These are phyloP conservation scores for Tephrocybe sp. DNA, from an alignment of 768 basidiomycete genomes.

Conservation along the genomic window DNA sequence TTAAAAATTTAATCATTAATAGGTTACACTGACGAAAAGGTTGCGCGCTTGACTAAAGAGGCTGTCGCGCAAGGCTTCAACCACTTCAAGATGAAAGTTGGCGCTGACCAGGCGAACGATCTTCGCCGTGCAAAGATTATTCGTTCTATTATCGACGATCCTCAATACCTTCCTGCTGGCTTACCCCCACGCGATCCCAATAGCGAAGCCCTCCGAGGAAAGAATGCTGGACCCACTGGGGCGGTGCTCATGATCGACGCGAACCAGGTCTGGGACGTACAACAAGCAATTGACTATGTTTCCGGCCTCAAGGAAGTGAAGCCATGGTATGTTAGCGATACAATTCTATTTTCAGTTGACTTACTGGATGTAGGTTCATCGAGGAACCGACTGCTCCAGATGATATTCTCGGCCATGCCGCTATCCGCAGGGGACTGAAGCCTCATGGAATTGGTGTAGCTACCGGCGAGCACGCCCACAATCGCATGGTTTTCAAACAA, in stretches of 20 bases:
- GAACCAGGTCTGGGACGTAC: constrained; percentile 96
- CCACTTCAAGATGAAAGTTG: constrained; percentile 99
- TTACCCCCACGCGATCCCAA: constrained; percentile 56
- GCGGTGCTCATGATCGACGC: constrained; percentile 96
- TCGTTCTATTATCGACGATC: constrained; percentile 93
- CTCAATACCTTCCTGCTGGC: constrained; percentile 69
- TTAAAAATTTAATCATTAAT: not conserved
- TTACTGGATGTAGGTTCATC: constrained; percentile 62
- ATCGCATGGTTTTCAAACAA: constrained; percentile 95
- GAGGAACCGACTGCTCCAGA: constrained; percentile 94
- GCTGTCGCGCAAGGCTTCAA: constrained; percentile 88
- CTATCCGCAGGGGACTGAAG: constrained; percentile 74
- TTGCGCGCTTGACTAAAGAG: constrained; percentile 81
- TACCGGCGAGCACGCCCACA: constrained; percentile 94
- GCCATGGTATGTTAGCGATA: constrained; percentile 62
- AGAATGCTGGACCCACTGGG: constrained; percentile 94
- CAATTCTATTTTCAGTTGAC: not conserved
- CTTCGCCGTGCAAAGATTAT: constrained; percentile 86
- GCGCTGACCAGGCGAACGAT: constrained; percentile 77
- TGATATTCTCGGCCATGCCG: constrained; percentile 82
- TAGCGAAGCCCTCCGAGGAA: constrained; percentile 65
- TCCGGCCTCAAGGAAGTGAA: constrained; percentile 73
- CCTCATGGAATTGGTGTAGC: constrained; percentile 85
- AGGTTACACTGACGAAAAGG: constrained; percentile 93
- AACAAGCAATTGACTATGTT: constrained; percentile 90